Conservation (phyloP, 345 rosid species). For the Gossypium australe region DNA sequence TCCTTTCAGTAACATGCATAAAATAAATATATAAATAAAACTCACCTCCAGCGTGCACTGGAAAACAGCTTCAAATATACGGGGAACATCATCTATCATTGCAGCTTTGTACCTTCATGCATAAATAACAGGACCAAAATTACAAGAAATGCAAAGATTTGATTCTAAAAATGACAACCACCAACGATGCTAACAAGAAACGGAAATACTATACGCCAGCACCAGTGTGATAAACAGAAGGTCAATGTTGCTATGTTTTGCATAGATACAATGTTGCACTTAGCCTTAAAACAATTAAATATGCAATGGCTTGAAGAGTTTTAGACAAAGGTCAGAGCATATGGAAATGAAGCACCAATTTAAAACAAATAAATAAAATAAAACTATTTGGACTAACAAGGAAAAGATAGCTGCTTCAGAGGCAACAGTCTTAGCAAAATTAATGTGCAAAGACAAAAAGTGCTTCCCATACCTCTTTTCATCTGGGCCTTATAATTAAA, state of each 20-base stretch:
- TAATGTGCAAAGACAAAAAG: not conserved
- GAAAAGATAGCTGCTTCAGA: not conserved
- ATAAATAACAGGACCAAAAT: not conserved
- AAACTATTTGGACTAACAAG: not conserved
- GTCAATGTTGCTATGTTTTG: not conserved
- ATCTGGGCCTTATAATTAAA: not conserved
- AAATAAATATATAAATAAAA: not conserved
- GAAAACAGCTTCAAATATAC: slow-evolving; percentile 96
- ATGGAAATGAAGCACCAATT: not conserved
- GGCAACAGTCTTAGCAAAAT: not conserved
- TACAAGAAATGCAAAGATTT: not conserved
- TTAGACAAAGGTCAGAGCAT: not conserved
- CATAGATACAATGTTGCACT: not conserved
- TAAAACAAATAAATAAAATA: not conserved
- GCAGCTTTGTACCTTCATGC: slow-evolving; percentile 72
- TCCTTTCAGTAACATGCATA: not conserved
- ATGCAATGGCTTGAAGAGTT: not conserved
- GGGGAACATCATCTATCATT: slow-evolving; percentile 96
- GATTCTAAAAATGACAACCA: not conserved
- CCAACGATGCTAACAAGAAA: not conserved
- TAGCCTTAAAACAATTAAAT: not conserved
- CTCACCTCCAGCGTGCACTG: slow-evolving; percentile 98
- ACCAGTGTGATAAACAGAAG: not conserved
- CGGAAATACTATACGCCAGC: not conserved
- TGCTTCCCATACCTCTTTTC: not conserved